Evolutionary conservation across 75 land plant species (phyloP), one percentile per base, ranked within the genome.

Genomic region (Azolla pinnata): DNA sequence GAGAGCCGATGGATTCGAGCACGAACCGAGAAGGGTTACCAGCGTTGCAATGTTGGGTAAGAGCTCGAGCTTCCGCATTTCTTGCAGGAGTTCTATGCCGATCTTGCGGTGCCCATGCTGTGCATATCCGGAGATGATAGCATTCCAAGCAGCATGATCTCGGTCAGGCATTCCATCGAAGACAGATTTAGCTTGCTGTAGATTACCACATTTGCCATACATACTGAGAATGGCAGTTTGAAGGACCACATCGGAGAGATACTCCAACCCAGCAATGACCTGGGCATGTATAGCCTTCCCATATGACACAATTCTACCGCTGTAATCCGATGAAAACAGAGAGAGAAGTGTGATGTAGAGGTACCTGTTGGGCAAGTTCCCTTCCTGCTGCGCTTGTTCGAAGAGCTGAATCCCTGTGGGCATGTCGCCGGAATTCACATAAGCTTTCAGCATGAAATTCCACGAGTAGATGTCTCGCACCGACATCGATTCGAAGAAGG

Each of bases 1-100:
- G 29, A 67, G 12, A 27, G 75, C 67, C 16, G 70, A 52, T n/a
- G 77, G 74, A 55, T 73, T 74, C 16, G 74, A 81, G 70, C 82
- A 85, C 26, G 85, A 77, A 65, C 77, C 76, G n/a, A 85, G 68
- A 54, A 79, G 54, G 54, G 80, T 76, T 16, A 81, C 17, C 1
- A 19, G 34, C 21, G 82, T 82, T 32, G 70, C 71, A 55, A 65
- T 65, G 46, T 75, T 82, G n/a, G 82, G 83, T 40, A 21, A 48
- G 10, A 62, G 31, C 49, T 52, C 28, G 8, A 29, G 40, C 42
- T 55, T 23, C 56, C 67, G 5, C 79, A 80, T 71, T 29, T 45
- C 26, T 20, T 58, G 58, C 35, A 71, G 68, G 34, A 80, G 29
- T 19, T 38, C 56, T 56, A 75, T 18, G 9, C 79, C 74, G 1